Base-by-base conservation (phyloP, 148 eudicot species). In the Chenopodium quinoa region DNA sequence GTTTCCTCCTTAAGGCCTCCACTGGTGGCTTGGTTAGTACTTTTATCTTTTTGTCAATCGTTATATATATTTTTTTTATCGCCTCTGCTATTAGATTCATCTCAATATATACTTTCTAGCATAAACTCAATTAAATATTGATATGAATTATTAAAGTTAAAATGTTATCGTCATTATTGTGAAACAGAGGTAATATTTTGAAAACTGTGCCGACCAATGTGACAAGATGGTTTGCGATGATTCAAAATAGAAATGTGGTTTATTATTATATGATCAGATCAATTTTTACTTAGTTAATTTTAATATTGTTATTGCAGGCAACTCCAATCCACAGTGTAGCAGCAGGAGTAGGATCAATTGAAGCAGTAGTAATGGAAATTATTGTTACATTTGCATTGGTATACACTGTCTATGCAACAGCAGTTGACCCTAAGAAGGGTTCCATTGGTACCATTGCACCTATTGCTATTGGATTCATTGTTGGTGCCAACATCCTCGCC, bases 331-430 rank as follows among this genome's bases (percentile, higher is more conserved):
- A 91, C 83, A 81, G 86, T 23, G 77, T 91, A 19, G 87, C 89
- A 8, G 58, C 88, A 1, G 97, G 97, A 9, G 85, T 92, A 5
- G 92, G 94, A 76, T 86, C 88, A 13, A 2, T 86, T 11, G 80
- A 94, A 83, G 98, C 91, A 65, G 87, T 94, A 13, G 93, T 92
- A 17, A 86, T 91, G 90, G 97, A 94, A 74, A 89, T 94, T 54
- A 78, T 92, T 8, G 88, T 92, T 82, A 92, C 98, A 2, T 92
- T 94, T 78, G 94, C 87, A 14, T 82, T 94, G 81, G 97, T 92
- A 13, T 93, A 93, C 95, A 93, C 98, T 3, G 95, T 93, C 54
- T 93, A 90, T 40, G 97, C 97, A 78, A 92, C 97, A 10, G 95
- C 97, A 17, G 93, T 85, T 22, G 97, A 93, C 88, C 97, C 97